Base-by-base conservation (phyloP, 345 rosid species). In the Euphorbia tirucalli region DNA sequence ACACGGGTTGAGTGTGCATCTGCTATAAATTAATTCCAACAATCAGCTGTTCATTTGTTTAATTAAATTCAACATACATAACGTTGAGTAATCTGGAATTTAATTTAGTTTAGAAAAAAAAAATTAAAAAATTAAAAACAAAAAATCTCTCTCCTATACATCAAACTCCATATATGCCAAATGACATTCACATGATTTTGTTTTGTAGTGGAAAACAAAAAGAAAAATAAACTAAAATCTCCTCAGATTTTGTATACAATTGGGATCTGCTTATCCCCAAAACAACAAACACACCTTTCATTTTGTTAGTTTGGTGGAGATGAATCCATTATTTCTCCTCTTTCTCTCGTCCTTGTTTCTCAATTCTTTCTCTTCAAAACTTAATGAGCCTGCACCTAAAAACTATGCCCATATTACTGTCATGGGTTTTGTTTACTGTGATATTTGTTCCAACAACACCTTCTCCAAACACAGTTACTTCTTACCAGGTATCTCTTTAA, bases 381-480 rank as follows among this genome's bases (percentile, higher is more conserved):
- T 59, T 25, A 70, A n/a, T n/a, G n/a, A n/a, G n/a, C n/a, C 70
- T 61, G 77, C 81, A 31, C 1, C 75, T 19, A 35, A 82, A 75
- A 62, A 61, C 54, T 61, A 64, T 68, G 87, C 96, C 18, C 85
- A 87, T 54, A 83, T 91, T 75, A 81, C 88, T 13, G 89, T 96
- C 4, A 87, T 91, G 91, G 99, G 99, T 70, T 80, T 91, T 74
- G 99, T 96, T 73, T 96, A 87, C 63, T 96, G 99, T 37, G 99
- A 96, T 71, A 88, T 88, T 67, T 96, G 99, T 90, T 91, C 94
- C 85, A 93, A 88, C 88, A 91, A 96, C 87, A 93, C 77, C 80
- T 96, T 93, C 88, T 84, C 99, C 71, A 93, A 56, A 55, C 89
- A 93, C 91, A 91, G 98, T 87, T 96, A 91, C 91, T 96, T 96